Evolutionary conservation across 345 rosid species (phyloP), one percentile per base, ranked within the genome.

Genomic region (Excoecaria cochinchinensis): DNA sequence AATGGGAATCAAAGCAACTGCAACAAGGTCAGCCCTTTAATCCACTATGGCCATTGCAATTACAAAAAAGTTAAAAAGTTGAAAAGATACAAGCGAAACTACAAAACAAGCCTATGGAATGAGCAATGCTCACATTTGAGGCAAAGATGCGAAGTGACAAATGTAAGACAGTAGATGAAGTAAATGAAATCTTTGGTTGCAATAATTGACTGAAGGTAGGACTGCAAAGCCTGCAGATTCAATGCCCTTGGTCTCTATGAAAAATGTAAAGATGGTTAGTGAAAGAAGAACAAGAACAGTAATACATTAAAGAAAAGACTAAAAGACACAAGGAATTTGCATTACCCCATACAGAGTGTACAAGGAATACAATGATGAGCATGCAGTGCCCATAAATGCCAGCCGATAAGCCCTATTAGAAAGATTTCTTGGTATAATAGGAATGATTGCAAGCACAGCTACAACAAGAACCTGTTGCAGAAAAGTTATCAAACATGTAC

Each of bases 1-100:
- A 81, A 93, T 85, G 60, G 99, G 95, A 81, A 93, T 88, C 82
- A 96, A 85, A 80, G 99, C 95, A 88, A 89, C 99, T 96, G 92
- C 81, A 75, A 47, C 21, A 71, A 53, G 46, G 21, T 40, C 67
- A 60, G 14, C 22, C 80, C 70, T 42, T 69, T 63, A 77, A 68
- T 53, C 66, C 62, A 71, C 44, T 44, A 57, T 42, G 64, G 55
- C 22, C 59, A n/a, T 64, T 69, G 16, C 75, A 19, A 14, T 51
- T 19, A 17, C 16, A 55, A 16, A 76, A 75, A 57, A 48, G 3
- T 10, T 52, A 47, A 72, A 24, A 44, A 24, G 21, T 31, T 65
- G 58, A 15, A 24, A 38, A 48, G 39, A 19, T 4, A n/a, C 76
- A 67, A 58, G 42, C 10, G 61, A 22, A 44, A 14, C 56, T 46